phyloP scores from a whole-genome alignment of 139 green algal genomes.

The Picochlorum sp. region DNA sequence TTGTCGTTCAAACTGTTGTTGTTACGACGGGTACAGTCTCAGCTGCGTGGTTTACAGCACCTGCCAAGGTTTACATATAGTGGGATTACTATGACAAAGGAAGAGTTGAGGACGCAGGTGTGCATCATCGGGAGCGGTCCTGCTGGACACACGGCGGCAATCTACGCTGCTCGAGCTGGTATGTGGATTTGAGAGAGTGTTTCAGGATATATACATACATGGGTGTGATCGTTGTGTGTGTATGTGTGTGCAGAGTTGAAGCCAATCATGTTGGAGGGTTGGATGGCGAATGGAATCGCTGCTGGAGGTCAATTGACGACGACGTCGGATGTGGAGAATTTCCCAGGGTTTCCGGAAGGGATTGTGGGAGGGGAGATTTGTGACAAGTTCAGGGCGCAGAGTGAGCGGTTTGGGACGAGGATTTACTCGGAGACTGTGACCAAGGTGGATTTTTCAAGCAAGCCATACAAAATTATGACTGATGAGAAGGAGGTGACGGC shows the following conservation, averaged over 20 bases:
- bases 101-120: slow-evolving; percentile 46
- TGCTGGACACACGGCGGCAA: slow-evolving; percentile 77
- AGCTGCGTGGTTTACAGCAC: too few species aligned
- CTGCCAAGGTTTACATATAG: too few species aligned
- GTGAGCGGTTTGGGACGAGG: slow-evolving; percentile 51
- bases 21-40: too few species aligned
- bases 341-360: slow-evolving; percentile 93
- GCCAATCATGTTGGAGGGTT: slow-evolving; percentile 79
- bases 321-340: slow-evolving; percentile 91
- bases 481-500: slow-evolving; percentile 51
- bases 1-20: slow-evolving; percentile 1
- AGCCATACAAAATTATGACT: slow-evolving; percentile 49
- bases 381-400: slow-evolving; percentile 57
- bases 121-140: slow-evolving; percentile 78
- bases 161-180: slow-evolving; percentile 45
- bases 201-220: background rate
- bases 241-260: slow-evolving; percentile 43
- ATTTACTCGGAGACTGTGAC: slow-evolving; percentile 72
- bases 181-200: background rate
- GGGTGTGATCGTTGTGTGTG: too few species aligned
- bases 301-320: slow-evolving; percentile 93
- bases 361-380: slow-evolving; percentile 80
- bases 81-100: slow-evolving; percentile 11
- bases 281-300: slow-evolving; percentile 78
- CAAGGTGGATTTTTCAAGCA: slow-evolving; percentile 62